Evolutionary conservation across 2,329 filamentous ascomycete genomes (phyloP), one percentile per base, ranked within the genome.

Genomic region (Fusarium buharicum): DNA sequence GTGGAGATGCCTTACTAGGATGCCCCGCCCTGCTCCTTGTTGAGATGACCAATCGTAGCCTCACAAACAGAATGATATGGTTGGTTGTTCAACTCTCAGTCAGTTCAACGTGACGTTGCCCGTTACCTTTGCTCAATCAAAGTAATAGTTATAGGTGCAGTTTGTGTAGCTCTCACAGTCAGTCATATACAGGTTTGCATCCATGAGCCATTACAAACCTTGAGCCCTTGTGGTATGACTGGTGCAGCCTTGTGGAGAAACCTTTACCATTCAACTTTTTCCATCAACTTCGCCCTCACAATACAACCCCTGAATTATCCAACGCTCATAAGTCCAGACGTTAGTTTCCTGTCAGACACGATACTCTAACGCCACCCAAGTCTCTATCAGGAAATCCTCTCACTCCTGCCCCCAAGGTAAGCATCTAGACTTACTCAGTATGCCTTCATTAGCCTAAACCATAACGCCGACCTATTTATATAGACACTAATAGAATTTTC

Each of bases 161-260:
- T 28, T 24, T 13, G 12, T 28, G 7, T 28, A 28, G 27, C 12
- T 28, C 9, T 28, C 12, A 28, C 8, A 28, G 27, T 28, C 8
- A 28, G 27, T 28, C 30, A 33, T n/a, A 33, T 33, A n/a, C 6
- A 33, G 27, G 27, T 28, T 28, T 4, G n/a, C 22, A 24, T 8
- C 8, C 22, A 24, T 24, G 22, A 24, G 22, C 22, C 22, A 24
- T 24, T 24, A 24, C 22, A 5, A 5, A 24, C 22, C 8, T 24
- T 8, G 8, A 24, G 11, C 24, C 16, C 22, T 28, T 22, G 14
- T 36, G 22, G 24, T 20, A 46, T 48, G 48, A 43, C 48, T 40
- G 46, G 31, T 41, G 41, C 10, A 33, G 30, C 20, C n/a, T 18
- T 39, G 55, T 60, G 56, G 55, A 60, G 56, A 60, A 24, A 50